Evolutionary conservation across 2,329 filamentous ascomycete genomes (phyloP).

Genomic region (Apiospora marii): DNA sequence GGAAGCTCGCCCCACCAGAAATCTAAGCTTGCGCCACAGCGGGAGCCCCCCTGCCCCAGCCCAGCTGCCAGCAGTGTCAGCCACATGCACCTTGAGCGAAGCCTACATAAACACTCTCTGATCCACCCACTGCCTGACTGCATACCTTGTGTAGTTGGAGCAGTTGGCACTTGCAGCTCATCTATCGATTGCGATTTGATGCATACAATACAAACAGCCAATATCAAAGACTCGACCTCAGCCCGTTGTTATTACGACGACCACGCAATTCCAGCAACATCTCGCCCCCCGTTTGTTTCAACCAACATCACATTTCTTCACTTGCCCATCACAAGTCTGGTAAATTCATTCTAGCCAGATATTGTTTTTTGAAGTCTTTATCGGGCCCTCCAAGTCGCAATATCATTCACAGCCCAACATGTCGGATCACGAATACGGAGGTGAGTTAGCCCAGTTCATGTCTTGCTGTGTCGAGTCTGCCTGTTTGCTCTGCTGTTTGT

Average conservation of each 20-base stretch:
- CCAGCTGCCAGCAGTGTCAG: constrained; percentile 14
- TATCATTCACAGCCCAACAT: constrained; percentile 47
- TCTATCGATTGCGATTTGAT: constrained; percentile 18
- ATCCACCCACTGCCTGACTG: constrained; percentile 19
- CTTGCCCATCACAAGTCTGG: neutral
- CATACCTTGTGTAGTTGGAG: constrained; percentile 22
- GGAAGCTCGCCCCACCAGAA: neutral
- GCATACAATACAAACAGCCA: constrained; percentile 9
- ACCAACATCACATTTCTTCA: neutral
- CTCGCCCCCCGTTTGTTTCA: neutral
- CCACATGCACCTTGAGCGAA: constrained; percentile 20
- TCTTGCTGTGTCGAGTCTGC: neutral
- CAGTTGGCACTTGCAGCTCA: constrained; percentile 21
- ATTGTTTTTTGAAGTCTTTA: neutral
- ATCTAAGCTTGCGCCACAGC: constrained; percentile 26
- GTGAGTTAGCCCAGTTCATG: constrained; percentile 50
- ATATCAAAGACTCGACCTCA: constrained; percentile 23
- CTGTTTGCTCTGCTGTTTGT: constrained; percentile 20
- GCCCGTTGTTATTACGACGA: constrained; percentile 2
- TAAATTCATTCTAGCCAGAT: neutral
- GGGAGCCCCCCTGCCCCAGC: neutral
- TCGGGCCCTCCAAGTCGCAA: neutral
- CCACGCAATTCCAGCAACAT: constrained; percentile 4
- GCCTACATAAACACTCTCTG: constrained; percentile 25
- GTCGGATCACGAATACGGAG: constrained; percentile 73